Evolutionary conservation across 345 rosid species (phyloP).

Genomic region (Acer campestre): DNA sequence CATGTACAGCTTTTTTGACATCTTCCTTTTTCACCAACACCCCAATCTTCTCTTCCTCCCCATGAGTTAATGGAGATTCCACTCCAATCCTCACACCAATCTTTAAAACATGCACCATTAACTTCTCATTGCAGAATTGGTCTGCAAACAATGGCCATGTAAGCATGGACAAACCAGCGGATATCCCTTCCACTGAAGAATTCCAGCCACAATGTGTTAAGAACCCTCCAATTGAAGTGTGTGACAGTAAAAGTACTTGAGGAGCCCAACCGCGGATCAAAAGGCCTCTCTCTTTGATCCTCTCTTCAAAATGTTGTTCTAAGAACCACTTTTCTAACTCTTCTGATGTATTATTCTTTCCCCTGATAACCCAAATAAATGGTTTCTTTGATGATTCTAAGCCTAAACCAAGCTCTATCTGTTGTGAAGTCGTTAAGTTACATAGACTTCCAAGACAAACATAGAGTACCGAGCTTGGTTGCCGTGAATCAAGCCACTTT

Average conservation of each 20-base stretch:
- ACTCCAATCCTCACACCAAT: slow-evolving; percentile 32
- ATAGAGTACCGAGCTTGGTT: slow-evolving; percentile 9
- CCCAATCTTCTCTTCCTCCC: slow-evolving; percentile 30
- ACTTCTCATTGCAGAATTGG: slow-evolving; percentile 38
- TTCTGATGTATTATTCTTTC: background rate
- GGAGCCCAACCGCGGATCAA: slow-evolving; percentile 42
- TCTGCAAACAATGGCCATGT: slow-evolving; percentile 39
- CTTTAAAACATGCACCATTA: slow-evolving; percentile 25
- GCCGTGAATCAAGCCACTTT: slow-evolving; percentile 10
- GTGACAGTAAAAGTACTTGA: slow-evolving; percentile 38
- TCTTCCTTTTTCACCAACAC: slow-evolving; percentile 28
- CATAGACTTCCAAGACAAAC: slow-evolving; percentile 16
- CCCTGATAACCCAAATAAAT: slow-evolving; percentile 33
- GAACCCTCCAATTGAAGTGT: slow-evolving; percentile 37
- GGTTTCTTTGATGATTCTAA: slow-evolving; percentile 30
- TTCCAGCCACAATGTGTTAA: slow-evolving; percentile 46
- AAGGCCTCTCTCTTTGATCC: slow-evolving; percentile 30
- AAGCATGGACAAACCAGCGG: slow-evolving; percentile 28
- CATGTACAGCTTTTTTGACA: slow-evolving; percentile 18
- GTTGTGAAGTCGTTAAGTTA: slow-evolving; percentile 6
- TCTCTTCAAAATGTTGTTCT: slow-evolving; percentile 21
- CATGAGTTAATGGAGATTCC: slow-evolving; percentile 3
- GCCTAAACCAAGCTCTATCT: slow-evolving; percentile 33
- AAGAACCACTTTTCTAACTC: slow-evolving; percentile 24
- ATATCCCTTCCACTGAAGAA: slow-evolving; percentile 32